Evolutionary conservation across 495 filamentous ascomycete species (phyloP).

Genomic region (Rusavskia elegans): DNA sequence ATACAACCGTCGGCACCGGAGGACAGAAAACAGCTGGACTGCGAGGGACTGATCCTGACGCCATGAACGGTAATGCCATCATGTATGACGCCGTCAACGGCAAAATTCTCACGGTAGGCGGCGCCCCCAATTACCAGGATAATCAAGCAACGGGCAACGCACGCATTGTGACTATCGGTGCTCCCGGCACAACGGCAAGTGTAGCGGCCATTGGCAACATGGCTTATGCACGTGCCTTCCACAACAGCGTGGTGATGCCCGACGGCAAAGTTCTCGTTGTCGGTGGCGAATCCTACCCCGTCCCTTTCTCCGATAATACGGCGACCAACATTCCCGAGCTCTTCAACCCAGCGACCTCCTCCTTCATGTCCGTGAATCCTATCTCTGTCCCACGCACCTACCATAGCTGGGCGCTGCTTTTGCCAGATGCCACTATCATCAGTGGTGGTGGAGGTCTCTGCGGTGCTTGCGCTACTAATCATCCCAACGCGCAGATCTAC

Average conservation of each 20-base stretch:
- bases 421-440: constrained; percentile 39
- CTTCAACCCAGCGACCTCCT: constrained; percentile 28
- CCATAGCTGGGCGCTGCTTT: constrained; percentile 37
- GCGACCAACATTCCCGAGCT: constrained; percentile 31
- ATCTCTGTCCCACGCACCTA: constrained; percentile 34
- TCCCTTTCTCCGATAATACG: constrained; percentile 34
- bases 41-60: constrained; percentile 28
- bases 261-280: constrained; percentile 39
- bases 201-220: constrained; percentile 24
- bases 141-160: constrained; percentile 24
- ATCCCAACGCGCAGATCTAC: constrained; percentile 43
- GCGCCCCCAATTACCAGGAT: constrained; percentile 27
- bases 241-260: constrained; percentile 39
- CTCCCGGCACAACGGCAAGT: constrained; percentile 12
- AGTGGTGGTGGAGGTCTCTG: constrained; percentile 41
- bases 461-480: constrained; percentile 34
- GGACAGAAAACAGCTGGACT: constrained; percentile 20
- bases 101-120: constrained; percentile 38
- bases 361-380: constrained; percentile 24
- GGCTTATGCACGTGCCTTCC: constrained; percentile 31
- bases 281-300: constrained; percentile 32
- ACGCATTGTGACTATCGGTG: constrained; percentile 31
- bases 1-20: constrained; percentile 25
- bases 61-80: constrained; percentile 36
- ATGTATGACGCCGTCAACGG: constrained; percentile 41